Evolutionary conservation across 2,329 filamentous ascomycete genomes (phyloP), one percentile per base, ranked within the genome.

Genomic region (Corniculantispora saksenae): DNA sequence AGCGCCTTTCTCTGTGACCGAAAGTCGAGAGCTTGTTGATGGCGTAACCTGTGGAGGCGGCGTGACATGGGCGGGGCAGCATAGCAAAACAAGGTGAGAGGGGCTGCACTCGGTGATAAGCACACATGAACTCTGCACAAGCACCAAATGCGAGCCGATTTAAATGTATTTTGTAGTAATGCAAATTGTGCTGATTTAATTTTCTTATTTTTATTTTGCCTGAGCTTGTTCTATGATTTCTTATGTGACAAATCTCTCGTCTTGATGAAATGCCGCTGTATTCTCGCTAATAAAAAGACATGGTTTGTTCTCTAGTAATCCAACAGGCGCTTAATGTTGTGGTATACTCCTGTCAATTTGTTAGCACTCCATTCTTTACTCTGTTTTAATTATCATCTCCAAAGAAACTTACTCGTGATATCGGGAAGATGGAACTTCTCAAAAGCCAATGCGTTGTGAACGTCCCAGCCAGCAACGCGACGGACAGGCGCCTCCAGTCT

Each of bases 401-500:
- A 5, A 19, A 13, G n/a, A 43, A 40, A 47, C 92, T 88, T 81
- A 96, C 93, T 89, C 17, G 91, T 87, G 71, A 97, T 90, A 78
- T 97, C 94, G 0, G 94, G 94, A 63, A 96, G 82, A 74, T 93
- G 89, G 69, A 92, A 92, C 73, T 84, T 87, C 77, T 97, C 94
- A 77, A 87, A 97, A 43, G 90, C 76, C 72, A 97, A 77, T 0
- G 92, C 91, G 38, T 89, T 89, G 75, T 94, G 94, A 61, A 91
- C 93, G 74, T 90, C 92, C 91, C 92, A 97, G n/a, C 94, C 93
- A 3, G 92, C 91, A 6, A 97, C 89, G 58, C 94, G 86, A 69
- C 89, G 86, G 9, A 97, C 91, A 0, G 94, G 94, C 6, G 94
- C 93, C 73, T 97, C 93, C 32, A 97, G 79, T 3, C 89, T 84